Base-by-base conservation (phyloP, 768 basidiomycete genomes). In the Lentinula sp. region DNA sequence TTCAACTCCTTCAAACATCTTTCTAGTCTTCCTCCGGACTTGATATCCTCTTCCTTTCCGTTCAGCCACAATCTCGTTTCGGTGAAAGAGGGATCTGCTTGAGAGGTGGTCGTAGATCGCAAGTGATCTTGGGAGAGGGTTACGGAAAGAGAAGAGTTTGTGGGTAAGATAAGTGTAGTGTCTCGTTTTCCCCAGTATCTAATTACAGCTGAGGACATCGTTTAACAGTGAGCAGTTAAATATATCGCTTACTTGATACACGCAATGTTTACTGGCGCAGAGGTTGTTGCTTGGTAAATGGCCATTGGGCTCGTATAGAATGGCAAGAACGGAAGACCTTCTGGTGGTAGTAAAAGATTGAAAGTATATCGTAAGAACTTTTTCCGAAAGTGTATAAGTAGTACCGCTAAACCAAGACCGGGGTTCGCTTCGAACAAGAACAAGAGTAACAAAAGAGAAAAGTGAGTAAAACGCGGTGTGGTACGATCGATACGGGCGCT, bases 121-220 rank as follows among this genome's bases (percentile, higher is more conserved):
- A 99, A 84, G 68, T 98, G 91, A 75, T 98, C 95, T 74, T 98
- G 97, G 69, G 89, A 89, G 64, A 99, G 88, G 2, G 97, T 98
- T 52, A 98, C 92, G 6, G 95, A 98, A n/a, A 99, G 84, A 9
- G 96, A 98, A 0, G 94, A 93, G 76, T 99, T 99, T 64, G 95
- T 98, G 48, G 97, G 97, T 61, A 99, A 80, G 71, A 98, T 98
- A 64, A 98, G 85, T 67, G 87, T 84, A 3, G 93, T 95, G 75
- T 98, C 91, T 63, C 97, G 91, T 75, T 99, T 99, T 65, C 97
- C 97, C 97, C 97, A 99, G 81, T 98, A 98, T 73, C 91, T 95
- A 61, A 18, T 60, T 61, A 46, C 65, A 59, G 63, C 48, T 54
- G 28, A 59, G 62, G 16, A 9, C 13, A 32, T 15, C 28, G 2